Evolutionary conservation across 495 filamentous ascomycete genomes (phyloP).

Genomic region (Hyphodiscus hymeniophilus): DNA sequence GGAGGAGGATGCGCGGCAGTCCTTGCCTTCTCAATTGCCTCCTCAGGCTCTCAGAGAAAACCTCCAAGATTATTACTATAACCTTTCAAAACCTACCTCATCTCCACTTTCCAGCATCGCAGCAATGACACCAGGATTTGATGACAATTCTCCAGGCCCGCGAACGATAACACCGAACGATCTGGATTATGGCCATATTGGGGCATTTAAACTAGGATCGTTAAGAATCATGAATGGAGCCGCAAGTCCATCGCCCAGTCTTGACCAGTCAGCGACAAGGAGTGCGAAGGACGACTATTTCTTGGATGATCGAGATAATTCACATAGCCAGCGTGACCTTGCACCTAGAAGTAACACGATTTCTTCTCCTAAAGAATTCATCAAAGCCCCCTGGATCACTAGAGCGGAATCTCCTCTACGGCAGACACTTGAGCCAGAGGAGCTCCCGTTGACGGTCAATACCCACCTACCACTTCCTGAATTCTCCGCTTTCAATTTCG

Average conservation of each 20-base stretch:
- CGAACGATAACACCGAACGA: constrained; percentile 21
- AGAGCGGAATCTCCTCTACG: constrained; percentile 16
- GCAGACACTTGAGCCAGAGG: not conserved
- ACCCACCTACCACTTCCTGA: constrained; percentile 4
- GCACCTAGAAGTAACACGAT: constrained; percentile 9
- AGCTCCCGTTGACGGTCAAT: constrained; percentile 1
- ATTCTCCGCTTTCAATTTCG: constrained; percentile 10
- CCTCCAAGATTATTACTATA: constrained; percentile 1
- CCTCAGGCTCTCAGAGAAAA: constrained; percentile 1
- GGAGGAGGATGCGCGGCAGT: constrained; percentile 8
- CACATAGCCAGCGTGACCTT: not conserved
- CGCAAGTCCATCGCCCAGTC: constrained; percentile 33
- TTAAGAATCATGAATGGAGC: constrained; percentile 50
- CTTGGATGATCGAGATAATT: not conserved
- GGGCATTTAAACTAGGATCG: constrained; percentile 50
- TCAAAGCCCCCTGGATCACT: constrained; percentile 9
- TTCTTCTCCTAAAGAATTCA: not conserved
- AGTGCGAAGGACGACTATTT: constrained; percentile 14
- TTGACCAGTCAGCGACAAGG: not conserved
- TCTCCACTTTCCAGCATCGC: constrained; percentile 4
- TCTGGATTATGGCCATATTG: constrained; percentile 27
- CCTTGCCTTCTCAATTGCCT: constrained; percentile 5
- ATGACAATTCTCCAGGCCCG: constrained; percentile 1
- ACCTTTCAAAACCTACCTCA: not conserved
- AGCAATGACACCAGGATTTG: constrained; percentile 3